Evolutionary conservation across 2,329 filamentous ascomycete species (phyloP), one percentile per base, ranked within the genome.

Genomic region (Emericellopsis atlantica): DNA sequence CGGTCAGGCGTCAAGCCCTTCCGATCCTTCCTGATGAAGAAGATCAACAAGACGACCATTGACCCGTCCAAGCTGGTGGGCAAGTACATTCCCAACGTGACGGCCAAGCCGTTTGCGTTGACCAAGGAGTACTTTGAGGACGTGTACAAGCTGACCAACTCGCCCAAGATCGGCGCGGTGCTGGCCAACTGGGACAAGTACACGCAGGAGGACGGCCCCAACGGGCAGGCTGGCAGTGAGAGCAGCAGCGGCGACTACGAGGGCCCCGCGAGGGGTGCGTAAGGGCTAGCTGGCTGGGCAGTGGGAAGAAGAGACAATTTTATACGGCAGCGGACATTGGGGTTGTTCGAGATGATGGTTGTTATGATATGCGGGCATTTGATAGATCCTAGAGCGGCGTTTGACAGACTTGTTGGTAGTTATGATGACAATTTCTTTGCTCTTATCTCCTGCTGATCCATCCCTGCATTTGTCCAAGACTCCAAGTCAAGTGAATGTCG

Each of bases 91-190:
- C 92, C 92, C 52, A 98, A 98, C 65, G 93, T 98, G 50, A 98
- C 92, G 42, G 92, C 92, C 44, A 81, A 81, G 65, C 92, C 92
- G 14, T 98, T 98, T 60, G 87, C 88, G 61, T 72, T 98, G 49
- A 94, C 88, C 42, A 94, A 89, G 74, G 92, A 96, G 69, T 98
- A 98, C 69, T 98, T 98, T 65, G 90, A 98, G 74, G 92, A 96
- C 57, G 93, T 98, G 39, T 96, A 96, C 69, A 79, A 79, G 54
- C 67, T 98, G 59, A 98, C 92, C 41, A 95, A 93, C 67, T 79
- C 75, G 44, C 76, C 76, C 49, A 76, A 81, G 63, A 88, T 89
- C 56, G 82, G 79, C 35, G 75, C 83, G 44, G 81, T 89, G 46
- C 61, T 95, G 59, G 85, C 87, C 50, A 95, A 95, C 69, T 87